Evolutionary conservation across 345 rosid genomes (phyloP).

Genomic region (Excoecaria agallocha): DNA sequence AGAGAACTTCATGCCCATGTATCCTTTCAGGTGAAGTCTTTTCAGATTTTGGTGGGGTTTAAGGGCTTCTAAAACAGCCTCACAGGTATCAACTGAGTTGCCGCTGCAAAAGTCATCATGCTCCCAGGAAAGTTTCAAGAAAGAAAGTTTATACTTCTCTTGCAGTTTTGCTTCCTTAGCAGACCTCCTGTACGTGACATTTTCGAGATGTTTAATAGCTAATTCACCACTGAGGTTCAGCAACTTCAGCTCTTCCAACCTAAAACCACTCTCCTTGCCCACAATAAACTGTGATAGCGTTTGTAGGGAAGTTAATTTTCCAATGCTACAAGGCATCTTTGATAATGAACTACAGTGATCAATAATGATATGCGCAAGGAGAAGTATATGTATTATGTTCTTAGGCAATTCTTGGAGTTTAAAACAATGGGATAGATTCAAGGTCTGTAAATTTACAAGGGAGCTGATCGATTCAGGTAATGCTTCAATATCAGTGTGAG

Average conservation of each 20-base stretch:
- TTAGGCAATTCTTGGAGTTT: constrained; percentile 3
- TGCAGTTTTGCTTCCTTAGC: constrained; percentile 1
- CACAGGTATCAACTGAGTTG: neutral
- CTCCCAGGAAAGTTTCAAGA: neutral
- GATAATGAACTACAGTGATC: neutral
- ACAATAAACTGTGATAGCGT: neutral
- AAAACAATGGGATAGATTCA: constrained; percentile 9
- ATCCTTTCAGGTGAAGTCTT: constrained; percentile 2
- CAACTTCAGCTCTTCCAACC: constrained; percentile 6
- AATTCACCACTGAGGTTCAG: constrained; percentile 7
- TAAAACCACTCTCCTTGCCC: neutral
- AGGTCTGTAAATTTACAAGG: constrained; percentile 5
- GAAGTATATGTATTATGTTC: neutral
- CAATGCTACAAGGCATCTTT: constrained; percentile 5
- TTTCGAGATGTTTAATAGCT: constrained; percentile 5
- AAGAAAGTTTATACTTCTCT: neutral
- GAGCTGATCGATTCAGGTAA: neutral
- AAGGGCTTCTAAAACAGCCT: neutral
- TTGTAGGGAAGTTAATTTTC: constrained; percentile 2
- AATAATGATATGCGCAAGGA: constrained; percentile 1
- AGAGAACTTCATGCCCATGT: neutral
- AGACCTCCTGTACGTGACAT: neutral
- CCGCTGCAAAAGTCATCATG: neutral
- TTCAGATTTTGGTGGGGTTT: constrained; percentile 9
- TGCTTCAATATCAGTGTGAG: constrained; percentile 4